A percentile compares a stretch with the other conserved stretches of the same genome.
phyloP scores from a whole-genome alignment of 306 rosid species.

The Lotus japonicus region DNA sequence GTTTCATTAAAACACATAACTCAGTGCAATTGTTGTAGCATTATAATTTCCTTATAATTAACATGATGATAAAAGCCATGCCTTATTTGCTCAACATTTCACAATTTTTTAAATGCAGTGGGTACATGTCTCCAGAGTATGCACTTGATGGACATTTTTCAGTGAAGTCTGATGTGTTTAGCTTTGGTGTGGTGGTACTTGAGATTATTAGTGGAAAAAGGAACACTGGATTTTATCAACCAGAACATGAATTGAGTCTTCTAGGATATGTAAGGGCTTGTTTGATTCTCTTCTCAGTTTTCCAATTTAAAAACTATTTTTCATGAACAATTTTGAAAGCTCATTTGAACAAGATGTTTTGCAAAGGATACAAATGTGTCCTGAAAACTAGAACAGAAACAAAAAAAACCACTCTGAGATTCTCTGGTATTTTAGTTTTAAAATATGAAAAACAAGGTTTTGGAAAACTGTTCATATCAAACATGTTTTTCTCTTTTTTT shows the following conservation, averaged over 20 bases:
- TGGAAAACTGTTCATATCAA: too few relatives aligned
- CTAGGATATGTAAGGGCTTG: constrained; percentile 63
- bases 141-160: constrained; percentile 68
- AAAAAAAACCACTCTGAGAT: too few relatives aligned
- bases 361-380: too few relatives aligned
- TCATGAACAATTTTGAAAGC: too few relatives aligned
- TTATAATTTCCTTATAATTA: not conserved
- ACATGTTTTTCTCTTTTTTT: too few relatives aligned
- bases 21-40: not conserved
- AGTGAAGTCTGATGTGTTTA: constrained; percentile 59
- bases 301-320: too few relatives aligned
- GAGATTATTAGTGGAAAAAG: constrained; percentile 67
- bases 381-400: too few relatives aligned
- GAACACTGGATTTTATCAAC: constrained; percentile 59
- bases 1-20: constrained; percentile 20
- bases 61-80: not conserved
- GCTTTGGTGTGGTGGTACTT: constrained; percentile 64
- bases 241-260: constrained; percentile 54
- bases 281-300: too few relatives aligned
- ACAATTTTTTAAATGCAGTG: constrained; percentile 32
- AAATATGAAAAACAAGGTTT: too few relatives aligned
- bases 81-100: not conserved
- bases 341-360: too few relatives aligned
- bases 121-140: constrained; percentile 75
- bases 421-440: too few relatives aligned